Evolutionary conservation across 2,329 filamentous ascomycete genomes (phyloP).

Genomic region (Colletotrichum phormii): DNA sequence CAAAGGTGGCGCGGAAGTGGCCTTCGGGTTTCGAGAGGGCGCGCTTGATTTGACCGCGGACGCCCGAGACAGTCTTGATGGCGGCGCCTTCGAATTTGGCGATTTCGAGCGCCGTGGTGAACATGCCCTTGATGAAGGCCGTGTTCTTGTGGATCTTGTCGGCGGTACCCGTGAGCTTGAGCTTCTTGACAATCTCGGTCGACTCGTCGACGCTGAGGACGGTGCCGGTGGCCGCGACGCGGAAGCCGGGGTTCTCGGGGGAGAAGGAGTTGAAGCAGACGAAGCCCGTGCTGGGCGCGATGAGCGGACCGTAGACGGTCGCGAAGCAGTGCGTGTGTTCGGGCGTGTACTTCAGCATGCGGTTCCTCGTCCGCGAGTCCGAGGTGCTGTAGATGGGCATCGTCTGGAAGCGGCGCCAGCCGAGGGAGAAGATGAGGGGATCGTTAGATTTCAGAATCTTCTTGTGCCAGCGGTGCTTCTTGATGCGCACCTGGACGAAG

Average conservation of each 20-base stretch:
- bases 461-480: constrained; percentile 98
- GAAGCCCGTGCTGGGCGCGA: constrained; percentile 96
- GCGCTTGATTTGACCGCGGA: constrained; percentile 96
- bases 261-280: constrained; percentile 92
- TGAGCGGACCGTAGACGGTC: constrained; percentile 93
- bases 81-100: constrained; percentile 98
- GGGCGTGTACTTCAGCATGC: constrained; percentile 98
- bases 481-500: constrained; percentile 95
- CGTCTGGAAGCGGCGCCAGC: constrained; percentile 95
- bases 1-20: constrained; percentile 95
- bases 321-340: constrained; percentile 99
- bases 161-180: constrained; percentile 92
- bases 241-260: constrained; percentile 86
- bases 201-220: constrained; percentile 95
- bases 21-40: constrained; percentile 94
- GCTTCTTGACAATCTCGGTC: constrained; percentile 98
- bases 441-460: constrained; percentile 99
- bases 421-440: constrained; percentile 94
- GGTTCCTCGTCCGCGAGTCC: constrained; percentile 91
- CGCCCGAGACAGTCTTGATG: constrained; percentile 95
- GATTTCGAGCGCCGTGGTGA: constrained; percentile 90
- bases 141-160: constrained; percentile 99
- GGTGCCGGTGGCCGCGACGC: constrained; percentile 93
- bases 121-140: constrained; percentile 99
- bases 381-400: constrained; percentile 95